Evolutionary conservation across 78 protist species (phyloP).

Genomic region (Dictyostelium purpureum): DNA sequence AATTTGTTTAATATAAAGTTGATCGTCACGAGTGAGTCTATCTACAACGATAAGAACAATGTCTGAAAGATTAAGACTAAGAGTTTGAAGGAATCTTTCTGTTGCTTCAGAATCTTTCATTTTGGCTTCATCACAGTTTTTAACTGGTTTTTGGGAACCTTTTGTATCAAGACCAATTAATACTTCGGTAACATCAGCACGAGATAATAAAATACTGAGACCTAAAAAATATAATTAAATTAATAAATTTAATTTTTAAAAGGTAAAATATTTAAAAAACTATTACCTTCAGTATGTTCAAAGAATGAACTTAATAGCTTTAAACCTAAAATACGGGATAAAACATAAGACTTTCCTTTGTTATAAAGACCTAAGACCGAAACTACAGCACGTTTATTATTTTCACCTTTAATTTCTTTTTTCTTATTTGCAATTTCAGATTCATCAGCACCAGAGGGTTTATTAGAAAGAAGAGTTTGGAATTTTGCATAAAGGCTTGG

Average conservation of each 20-base stretch:
- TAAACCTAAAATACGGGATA: background rate
- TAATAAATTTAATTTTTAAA: no score
- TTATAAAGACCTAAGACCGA: conserved; percentile 5
- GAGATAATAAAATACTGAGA: background rate
- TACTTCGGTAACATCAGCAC: background rate
- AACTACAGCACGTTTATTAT: no score
- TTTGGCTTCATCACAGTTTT: no score
- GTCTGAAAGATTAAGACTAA: background rate
- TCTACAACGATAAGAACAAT: conserved; percentile 13
- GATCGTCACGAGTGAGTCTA: conserved; percentile 14
- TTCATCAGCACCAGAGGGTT: no score
- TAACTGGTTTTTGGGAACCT: background rate
- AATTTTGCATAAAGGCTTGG: no score
- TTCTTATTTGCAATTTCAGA: no score
- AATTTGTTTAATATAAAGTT: conserved; percentile 6
- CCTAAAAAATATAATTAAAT: no score
- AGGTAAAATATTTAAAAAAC: no score
- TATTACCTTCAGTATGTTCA: conserved; percentile 27
- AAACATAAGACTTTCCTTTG: conserved; percentile 15
- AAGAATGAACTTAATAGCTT: background rate
- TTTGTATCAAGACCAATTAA: background rate
- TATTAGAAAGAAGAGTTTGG: no score
- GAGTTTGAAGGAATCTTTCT: background rate
- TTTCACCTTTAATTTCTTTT: no score
- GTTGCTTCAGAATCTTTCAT: background rate